Base-by-base conservation (phyloP, 805 yeast genomes). In the Lipomyces starkeyi region DNA sequence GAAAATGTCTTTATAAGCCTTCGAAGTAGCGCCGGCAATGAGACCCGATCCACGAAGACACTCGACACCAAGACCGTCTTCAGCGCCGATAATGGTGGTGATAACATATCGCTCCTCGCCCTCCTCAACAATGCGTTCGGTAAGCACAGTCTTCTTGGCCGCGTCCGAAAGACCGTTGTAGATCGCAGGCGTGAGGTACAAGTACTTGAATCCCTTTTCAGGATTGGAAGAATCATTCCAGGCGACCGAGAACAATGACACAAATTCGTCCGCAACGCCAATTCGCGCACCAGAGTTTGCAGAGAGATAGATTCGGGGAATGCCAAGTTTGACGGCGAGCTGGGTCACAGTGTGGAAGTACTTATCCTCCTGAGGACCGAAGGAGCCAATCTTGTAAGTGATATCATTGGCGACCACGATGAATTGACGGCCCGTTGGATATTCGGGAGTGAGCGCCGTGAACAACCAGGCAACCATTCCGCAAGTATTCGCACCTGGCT, bases 261-360 rank as follows among this genome's bases (percentile, higher is more conserved):
- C 85, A 71, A 95, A 84, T 80, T 95, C 99, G 74, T 95, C 98
- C 34, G 99, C 99, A 78, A 95, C 87, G 77, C 99, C 99, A 72
- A 95, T 91, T 84, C 99, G 88, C 59, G 99, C 99, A 84, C 99
- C 99, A 69, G 98, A 93, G 86, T 95, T 95, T 35, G 99, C 99
- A 74, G 98, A 91, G 74, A 95, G 84, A 81, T 95, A 95, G 66
- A 95, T 86, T 82, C 99, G 86, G 77, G 99, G 99, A 74, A 95
- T 88, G 69, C 99, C 99, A 73, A 88, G 85, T 77, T 86, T 84
- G 82, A 97, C 87, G 43, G 98, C 97, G 74, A 88, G 85, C 76
- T 93, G 96, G 47, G 99, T 95, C 72, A 93, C 97, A 78, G 89
- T 88, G 83, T 91, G 87, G 85, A 95, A 95, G 83, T 89, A 95